phyloP scores from a whole-genome alignment of 768 basidiomycete genomes.

The Amanita inopinata region DNA sequence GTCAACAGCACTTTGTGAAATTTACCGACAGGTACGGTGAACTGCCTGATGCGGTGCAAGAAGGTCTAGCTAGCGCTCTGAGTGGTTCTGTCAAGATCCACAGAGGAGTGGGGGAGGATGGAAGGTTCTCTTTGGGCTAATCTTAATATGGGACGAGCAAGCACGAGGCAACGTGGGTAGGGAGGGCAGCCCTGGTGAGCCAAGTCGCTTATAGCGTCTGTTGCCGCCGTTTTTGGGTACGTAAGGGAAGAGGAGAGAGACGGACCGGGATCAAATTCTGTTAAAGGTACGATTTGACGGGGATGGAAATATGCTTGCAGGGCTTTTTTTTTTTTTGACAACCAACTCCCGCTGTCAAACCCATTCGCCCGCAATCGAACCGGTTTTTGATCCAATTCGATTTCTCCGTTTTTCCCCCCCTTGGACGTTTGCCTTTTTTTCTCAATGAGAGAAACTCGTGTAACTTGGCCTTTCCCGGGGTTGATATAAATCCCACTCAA shows the following conservation, averaged over 20 bases:
- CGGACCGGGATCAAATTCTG: slow-evolving; percentile 11
- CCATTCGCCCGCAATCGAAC: slow-evolving; percentile 17
- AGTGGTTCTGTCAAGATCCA: slow-evolving; percentile 10
- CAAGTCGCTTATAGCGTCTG: slow-evolving; percentile 1
- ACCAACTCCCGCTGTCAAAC: slow-evolving; percentile 9
- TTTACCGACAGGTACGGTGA: slow-evolving; percentile 9
- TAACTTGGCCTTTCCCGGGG: slow-evolving; percentile 19
- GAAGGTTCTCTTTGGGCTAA: slow-evolving; percentile 9
- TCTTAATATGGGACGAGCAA: slow-evolving; percentile 9
- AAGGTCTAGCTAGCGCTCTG: slow-evolving; percentile 6
- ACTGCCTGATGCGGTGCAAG: slow-evolving; percentile 4
- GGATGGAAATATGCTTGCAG: slow-evolving; percentile 10
- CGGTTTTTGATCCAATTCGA: slow-evolving; percentile 20
- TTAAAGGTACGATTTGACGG: slow-evolving; percentile 8
- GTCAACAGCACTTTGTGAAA: neutral
- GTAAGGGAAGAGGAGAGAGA: slow-evolving; percentile 2
- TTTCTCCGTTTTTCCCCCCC: slow-evolving; percentile 16
- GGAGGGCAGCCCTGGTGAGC: slow-evolving; percentile 7
- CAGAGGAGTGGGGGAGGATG: slow-evolving; percentile 2
- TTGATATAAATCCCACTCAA: slow-evolving; percentile 20
- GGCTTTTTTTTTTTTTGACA: slow-evolving; percentile 6
- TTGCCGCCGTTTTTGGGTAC: slow-evolving; percentile 9
- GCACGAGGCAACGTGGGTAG: slow-evolving; percentile 10
- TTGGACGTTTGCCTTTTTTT: slow-evolving; percentile 11
- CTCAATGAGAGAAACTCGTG: slow-evolving; percentile 12